Evolutionary conservation across 257 asterid genomes (phyloP).

Genomic region (Solanum chmielewskii): DNA sequence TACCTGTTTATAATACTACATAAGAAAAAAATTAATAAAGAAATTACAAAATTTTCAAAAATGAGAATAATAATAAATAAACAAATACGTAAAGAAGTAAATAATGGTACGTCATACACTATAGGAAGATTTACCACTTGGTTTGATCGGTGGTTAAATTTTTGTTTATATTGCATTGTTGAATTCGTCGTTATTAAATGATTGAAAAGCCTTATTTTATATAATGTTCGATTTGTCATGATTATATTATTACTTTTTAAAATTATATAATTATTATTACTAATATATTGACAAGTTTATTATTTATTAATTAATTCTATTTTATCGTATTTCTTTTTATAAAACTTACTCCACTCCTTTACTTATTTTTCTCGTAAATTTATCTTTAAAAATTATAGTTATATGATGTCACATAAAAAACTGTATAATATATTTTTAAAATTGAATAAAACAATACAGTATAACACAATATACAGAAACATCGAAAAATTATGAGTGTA

Average conservation of each 20-base stretch:
- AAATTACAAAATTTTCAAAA: neutral
- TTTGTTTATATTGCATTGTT: neutral
- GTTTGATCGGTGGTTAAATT: neutral
- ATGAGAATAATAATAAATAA: neutral
- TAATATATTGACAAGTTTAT: neutral
- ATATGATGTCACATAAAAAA: neutral
- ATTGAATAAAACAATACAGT: neutral
- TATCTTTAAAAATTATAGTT: neutral
- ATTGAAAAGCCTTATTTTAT: too few relatives aligned
- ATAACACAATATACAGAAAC: neutral
- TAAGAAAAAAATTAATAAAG: neutral
- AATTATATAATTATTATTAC: too few relatives aligned
- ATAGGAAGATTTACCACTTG: neutral
- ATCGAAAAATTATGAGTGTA: neutral
- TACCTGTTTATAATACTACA: rapidly evolving
- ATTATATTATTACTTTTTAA: too few relatives aligned
- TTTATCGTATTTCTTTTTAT: neutral
- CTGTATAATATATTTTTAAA: neutral
- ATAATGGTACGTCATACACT: neutral
- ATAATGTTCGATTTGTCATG: neutral
- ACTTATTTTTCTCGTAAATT: neutral
- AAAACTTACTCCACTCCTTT: neutral
- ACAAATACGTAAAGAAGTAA: neutral
- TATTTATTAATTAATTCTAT: neutral
- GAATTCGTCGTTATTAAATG: too few relatives aligned